Evolutionary conservation across 805 yeast species (phyloP).

Genomic region (Candida silvicultrix): DNA sequence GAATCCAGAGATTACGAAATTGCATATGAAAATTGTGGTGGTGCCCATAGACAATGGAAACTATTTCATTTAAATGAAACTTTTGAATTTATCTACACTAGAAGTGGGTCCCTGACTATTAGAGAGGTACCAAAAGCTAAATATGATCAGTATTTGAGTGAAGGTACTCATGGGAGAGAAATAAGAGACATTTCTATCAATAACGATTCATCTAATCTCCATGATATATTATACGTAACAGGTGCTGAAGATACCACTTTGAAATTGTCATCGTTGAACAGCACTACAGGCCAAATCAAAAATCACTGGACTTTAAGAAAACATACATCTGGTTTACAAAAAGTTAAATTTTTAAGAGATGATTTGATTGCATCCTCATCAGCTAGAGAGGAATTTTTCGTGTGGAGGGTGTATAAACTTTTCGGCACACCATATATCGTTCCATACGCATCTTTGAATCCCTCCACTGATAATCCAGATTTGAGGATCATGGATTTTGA

Average conservation of each 20-base stretch:
- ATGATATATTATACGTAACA: constrained; percentile 46
- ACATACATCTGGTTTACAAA: constrained; percentile 88
- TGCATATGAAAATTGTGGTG: constrained; percentile 75
- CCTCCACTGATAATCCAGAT: constrained; percentile 63
- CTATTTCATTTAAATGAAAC: constrained; percentile 25
- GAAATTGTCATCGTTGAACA: constrained; percentile 39
- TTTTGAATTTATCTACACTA: constrained; percentile 51
- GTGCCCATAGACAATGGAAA: constrained; percentile 84
- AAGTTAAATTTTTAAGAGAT: constrained; percentile 53
- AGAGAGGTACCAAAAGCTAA: constrained; percentile 24
- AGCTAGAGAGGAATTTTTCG: constrained; percentile 81
- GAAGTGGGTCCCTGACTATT: constrained; percentile 42
- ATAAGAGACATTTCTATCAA: constrained; percentile 67
- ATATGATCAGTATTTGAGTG: constrained; percentile 30
- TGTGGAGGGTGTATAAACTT: constrained; percentile 59
- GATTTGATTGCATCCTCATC: constrained; percentile 50
- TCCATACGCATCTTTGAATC: constrained; percentile 47
- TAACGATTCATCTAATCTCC: constrained; percentile 18
- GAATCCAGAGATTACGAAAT: constrained; percentile 71
- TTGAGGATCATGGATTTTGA: constrained; percentile 86
- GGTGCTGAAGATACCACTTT: constrained; percentile 90
- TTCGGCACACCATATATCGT: constrained; percentile 37
- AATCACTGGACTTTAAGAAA: constrained; percentile 60
- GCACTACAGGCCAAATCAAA: constrained; percentile 33
- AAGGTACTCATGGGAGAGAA: constrained; percentile 91